These are phyloP conservation scores for Cyberlindnera samutprakarnensis DNA, from an alignment of 805 yeast genomes.

Conservation along the genomic window DNA sequence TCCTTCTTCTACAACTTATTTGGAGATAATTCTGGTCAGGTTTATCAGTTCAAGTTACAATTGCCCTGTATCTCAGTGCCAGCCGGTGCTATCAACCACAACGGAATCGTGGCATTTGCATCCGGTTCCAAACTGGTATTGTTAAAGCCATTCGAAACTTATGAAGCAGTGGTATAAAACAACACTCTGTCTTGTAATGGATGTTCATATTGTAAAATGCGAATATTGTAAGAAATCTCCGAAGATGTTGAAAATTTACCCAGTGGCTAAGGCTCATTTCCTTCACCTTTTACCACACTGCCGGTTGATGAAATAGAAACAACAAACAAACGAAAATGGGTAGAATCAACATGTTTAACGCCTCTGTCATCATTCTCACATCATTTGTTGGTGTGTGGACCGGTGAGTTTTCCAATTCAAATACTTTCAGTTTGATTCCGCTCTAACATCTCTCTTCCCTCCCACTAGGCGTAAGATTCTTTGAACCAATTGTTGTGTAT, in stretches of 20 bases:
- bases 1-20: conserved; percentile 19
- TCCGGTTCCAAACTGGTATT: conserved; percentile 18
- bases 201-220: too few relatives aligned
- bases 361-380: conserved; percentile 18
- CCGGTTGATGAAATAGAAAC: too few relatives aligned
- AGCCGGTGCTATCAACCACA: conserved; percentile 17
- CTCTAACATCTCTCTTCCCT: too few relatives aligned
- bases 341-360: conserved; percentile 22
- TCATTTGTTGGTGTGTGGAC: conserved; percentile 37
- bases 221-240: too few relatives aligned
- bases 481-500: conserved; percentile 66
- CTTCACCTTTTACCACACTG: too few relatives aligned
- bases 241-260: too few relatives aligned
- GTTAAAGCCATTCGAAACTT: conserved; percentile 20
- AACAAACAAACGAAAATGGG: conserved; percentile 11
- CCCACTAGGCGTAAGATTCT: conserved; percentile 54
- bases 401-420: conserved; percentile 20
- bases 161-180: conserved; percentile 21
- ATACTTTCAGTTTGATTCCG: conserved; percentile 1
- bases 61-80: conserved; percentile 16
- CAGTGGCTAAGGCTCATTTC: too few relatives aligned
- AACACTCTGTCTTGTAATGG: too few relatives aligned
- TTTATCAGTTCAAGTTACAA: conserved; percentile 14
- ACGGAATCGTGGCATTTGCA: conserved; percentile 19
- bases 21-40: conserved; percentile 12